These are phyloP conservation scores for Viridothelium virens DNA, from an alignment of 495 filamentous ascomycete species.

Conservation along the genomic window DNA sequence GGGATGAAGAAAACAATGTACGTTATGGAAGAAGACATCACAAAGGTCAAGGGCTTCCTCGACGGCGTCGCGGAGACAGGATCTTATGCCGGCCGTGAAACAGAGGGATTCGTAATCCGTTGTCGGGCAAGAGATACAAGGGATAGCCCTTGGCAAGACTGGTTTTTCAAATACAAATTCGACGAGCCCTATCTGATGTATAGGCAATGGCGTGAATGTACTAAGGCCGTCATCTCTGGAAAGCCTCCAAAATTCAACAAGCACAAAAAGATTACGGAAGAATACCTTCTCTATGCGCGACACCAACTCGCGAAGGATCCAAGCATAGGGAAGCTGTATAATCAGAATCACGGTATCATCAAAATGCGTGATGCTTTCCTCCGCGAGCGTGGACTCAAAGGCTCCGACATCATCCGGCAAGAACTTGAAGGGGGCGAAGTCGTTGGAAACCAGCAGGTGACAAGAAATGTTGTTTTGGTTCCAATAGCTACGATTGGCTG, in stretches of 20 bases:
- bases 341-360: conserved; percentile 93
- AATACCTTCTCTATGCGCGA: conserved; percentile 77
- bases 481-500: conserved; percentile 91
- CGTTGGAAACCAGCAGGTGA: conserved; percentile 40
- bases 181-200: conserved; percentile 99
- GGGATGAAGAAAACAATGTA: conserved; percentile 86
- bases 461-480: conserved; percentile 62
- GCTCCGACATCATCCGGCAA: conserved; percentile 70
- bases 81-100: conserved; percentile 79
- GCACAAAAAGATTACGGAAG: conserved; percentile 80
- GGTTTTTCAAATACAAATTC: conserved; percentile 99
- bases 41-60: conserved; percentile 67
- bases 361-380: conserved; percentile 80
- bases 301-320: conserved; percentile 59
- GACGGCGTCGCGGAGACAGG: conserved; percentile 77
- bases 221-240: conserved; percentile 77
- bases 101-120: conserved; percentile 93
- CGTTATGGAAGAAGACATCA: conserved; percentile 64
- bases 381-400: conserved; percentile 68
- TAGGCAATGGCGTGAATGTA: conserved; percentile 95
- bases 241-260: conserved; percentile 70
- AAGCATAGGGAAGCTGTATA: conserved; percentile 57
- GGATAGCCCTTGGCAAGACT: conserved; percentile 57
- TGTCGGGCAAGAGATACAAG: conserved; percentile 58
- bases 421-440: conserved; percentile 43